Base-by-base conservation (phyloP, 441 rosid species). In the Pelargonium cotyledonis region DNA sequence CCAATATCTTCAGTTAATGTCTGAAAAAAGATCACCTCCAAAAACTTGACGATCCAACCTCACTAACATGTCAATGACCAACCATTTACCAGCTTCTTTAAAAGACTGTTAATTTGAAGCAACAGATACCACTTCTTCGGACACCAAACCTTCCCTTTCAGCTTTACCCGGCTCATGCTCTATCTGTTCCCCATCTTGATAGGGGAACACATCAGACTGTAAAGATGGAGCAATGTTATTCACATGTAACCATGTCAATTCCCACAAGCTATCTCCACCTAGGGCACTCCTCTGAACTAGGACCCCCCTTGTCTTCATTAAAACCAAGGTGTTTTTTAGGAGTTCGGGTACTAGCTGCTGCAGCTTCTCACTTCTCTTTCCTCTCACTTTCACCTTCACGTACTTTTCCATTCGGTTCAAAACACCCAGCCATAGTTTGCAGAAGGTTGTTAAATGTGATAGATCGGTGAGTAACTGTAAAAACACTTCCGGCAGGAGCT, bases 191-290 rank as follows among this genome's bases (percentile, higher is more conserved):
- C 0, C 0, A 8, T 85, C 96, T 65, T 84, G 88, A 67, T 85
- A 91, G 6, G 91, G 85, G 81, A 94, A 88, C 49, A 87, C 82
- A 80, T 87, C 94, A 0, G 92, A 82, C 75, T 88, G 94, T 83
- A 91, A 68, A 44, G 85, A 81, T 15, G 95, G 87, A 47, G 74
- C 82, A 57, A 88, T 86, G 82, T 88, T 94, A 66, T 89, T 88
- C 58, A 89, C 95, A 70, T 89, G 95, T 58, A 85, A 79, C 99
- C 94, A 94, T 44, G 96, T 86, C 23, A 86, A 74, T 70, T 91
- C 94, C 96, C 97, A 94, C 74, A 94, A 85, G 81, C 91, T 91
- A 73, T 94, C 95, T 70, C 91, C 90, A 35, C 92, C 96, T 1
- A 88, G 74, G 1, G 87, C 89, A 80, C 89, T 79, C 75, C 97